Percentiles rank a stretch among this genome's conserved stretches.
Conservation (phyloP, 2,329 filamentous ascomycete species). For the Elsinoe perseae region DNA sequence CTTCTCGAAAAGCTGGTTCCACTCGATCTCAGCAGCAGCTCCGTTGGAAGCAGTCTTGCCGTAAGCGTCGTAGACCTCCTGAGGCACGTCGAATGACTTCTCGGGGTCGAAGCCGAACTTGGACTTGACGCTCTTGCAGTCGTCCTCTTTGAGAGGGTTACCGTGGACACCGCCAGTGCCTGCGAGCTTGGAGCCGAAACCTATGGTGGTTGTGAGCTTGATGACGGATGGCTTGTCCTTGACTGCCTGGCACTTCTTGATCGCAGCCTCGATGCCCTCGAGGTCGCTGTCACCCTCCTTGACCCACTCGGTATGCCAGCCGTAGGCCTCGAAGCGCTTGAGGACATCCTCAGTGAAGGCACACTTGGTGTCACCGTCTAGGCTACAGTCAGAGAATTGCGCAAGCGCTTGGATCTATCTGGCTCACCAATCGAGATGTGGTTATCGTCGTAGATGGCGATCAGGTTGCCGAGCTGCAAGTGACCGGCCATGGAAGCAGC, state of each 20-base stretch:
- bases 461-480: slow-evolving; percentile 95
- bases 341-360: slow-evolving; percentile 95
- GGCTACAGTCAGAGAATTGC: neutral
- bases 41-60: slow-evolving; percentile 76
- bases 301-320: slow-evolving; percentile 85
- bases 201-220: slow-evolving; percentile 95
- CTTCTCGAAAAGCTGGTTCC: slow-evolving; percentile 87
- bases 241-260: slow-evolving; percentile 75
- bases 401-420: neutral
- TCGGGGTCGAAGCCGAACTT: slow-evolving; percentile 96
- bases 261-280: slow-evolving; percentile 76
- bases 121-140: slow-evolving; percentile 86
- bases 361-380: slow-evolving; percentile 88
- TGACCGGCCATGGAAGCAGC: slow-evolving; percentile 89
- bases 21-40: slow-evolving; percentile 84
- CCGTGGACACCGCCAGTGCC: slow-evolving; percentile 95
- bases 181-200: slow-evolving; percentile 86
- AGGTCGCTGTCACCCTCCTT: slow-evolving; percentile 84
- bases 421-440: slow-evolving; percentile 72
- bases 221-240: slow-evolving; percentile 96
- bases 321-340: slow-evolving; percentile 93
- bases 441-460: slow-evolving; percentile 97
- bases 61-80: slow-evolving; percentile 90
- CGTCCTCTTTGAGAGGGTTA: slow-evolving; percentile 88
- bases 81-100: slow-evolving; percentile 84